phyloP scores from a whole-genome alignment of 2,329 filamentous ascomycete species.

The Teratosphaeriaceae sp. region DNA sequence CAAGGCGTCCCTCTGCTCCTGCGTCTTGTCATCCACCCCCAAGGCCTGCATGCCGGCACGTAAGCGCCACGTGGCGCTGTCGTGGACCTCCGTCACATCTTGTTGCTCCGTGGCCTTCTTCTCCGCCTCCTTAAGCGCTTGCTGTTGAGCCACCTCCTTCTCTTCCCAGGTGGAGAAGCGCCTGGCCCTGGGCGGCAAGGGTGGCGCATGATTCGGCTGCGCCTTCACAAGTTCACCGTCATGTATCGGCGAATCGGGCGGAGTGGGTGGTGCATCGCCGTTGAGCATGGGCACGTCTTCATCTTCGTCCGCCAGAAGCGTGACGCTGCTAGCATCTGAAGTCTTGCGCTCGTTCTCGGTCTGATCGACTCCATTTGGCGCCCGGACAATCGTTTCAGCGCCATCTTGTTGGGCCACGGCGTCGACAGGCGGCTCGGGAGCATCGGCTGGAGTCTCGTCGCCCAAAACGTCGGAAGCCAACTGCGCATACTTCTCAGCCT shows the following conservation, averaged over 20 bases:
- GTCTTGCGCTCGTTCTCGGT: conserved; percentile 5
- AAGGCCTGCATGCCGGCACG: conserved; percentile 76
- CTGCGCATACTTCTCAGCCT: conserved; percentile 21
- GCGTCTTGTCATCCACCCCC: conserved; percentile 53
- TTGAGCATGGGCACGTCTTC: conserved; percentile 2
- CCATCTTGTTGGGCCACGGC: conserved; percentile 2
- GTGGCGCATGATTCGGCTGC: conserved; percentile 37
- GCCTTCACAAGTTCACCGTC: conserved; percentile 32
- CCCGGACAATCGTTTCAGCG: background rate
- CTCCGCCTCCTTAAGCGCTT: conserved; percentile 44
- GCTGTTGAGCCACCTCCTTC: conserved; percentile 12
- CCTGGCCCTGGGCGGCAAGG: conserved; percentile 49
- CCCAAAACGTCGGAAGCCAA: conserved; percentile 13
- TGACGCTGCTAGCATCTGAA: conserved; percentile 21
- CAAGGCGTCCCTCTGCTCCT: conserved; percentile 65
- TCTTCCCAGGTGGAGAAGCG: conserved; percentile 15
- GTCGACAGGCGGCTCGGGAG: background rate
- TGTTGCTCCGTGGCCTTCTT: conserved; percentile 62
- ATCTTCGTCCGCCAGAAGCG: conserved; percentile 16
- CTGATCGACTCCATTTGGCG: conserved; percentile 2
- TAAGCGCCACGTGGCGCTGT: conserved; percentile 84
- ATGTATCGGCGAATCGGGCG: conserved; percentile 22
- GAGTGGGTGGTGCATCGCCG: conserved; percentile 19
- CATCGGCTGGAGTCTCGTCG: conserved; percentile 7
- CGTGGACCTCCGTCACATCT: conserved; percentile 93